These are phyloP conservation scores for Phytopythium litorale DNA, from an alignment of 352 stramenopile species.

Conservation along the genomic window DNA sequence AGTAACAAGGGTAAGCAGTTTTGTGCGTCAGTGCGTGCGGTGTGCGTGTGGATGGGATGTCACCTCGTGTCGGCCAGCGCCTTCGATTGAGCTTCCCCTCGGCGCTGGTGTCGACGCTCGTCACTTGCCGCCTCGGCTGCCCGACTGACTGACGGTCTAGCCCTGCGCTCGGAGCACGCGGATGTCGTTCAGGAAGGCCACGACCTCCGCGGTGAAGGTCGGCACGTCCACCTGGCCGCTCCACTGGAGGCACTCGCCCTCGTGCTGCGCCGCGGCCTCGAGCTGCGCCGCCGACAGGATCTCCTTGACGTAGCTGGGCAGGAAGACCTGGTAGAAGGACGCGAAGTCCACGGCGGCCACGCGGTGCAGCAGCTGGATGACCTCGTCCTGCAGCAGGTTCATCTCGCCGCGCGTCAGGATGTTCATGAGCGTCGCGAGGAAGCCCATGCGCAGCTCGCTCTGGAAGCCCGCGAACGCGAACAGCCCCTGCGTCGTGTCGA, in stretches of 20 bases:
- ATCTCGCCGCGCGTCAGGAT: conserved; percentile 74
- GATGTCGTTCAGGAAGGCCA: conserved; percentile 73
- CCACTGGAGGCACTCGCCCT: conserved; percentile 66
- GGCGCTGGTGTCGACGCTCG: no score
- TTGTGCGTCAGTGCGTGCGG: neutral
- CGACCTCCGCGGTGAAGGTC: conserved; percentile 68
- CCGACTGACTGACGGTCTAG: conserved; percentile 9
- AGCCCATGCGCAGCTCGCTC: conserved; percentile 66
- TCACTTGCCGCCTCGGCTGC: neutral
- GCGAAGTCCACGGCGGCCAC: conserved; percentile 69
- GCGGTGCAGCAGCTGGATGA: conserved; percentile 63
- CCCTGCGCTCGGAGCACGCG: conserved; percentile 69
- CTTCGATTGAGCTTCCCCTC: no score
- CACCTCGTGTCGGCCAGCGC: no score
- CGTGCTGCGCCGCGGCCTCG: conserved; percentile 41
- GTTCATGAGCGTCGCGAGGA: conserved; percentile 75
- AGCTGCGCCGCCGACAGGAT: conserved; percentile 53
- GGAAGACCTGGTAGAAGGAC: conserved; percentile 72
- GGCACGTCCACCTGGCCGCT: conserved; percentile 70
- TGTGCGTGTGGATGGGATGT: no score
- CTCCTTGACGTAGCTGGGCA: conserved; percentile 57
- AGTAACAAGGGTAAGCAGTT: neutral
- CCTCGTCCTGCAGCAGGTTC: conserved; percentile 76
- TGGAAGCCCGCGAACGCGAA: conserved; percentile 77
- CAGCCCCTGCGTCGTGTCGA: conserved; percentile 60